Percentiles rank a stretch among this genome's conserved stretches.
Conservation (phyloP, 2,329 filamentous ascomycete genomes). For the Aspergillus quadricinctus region DNA sequence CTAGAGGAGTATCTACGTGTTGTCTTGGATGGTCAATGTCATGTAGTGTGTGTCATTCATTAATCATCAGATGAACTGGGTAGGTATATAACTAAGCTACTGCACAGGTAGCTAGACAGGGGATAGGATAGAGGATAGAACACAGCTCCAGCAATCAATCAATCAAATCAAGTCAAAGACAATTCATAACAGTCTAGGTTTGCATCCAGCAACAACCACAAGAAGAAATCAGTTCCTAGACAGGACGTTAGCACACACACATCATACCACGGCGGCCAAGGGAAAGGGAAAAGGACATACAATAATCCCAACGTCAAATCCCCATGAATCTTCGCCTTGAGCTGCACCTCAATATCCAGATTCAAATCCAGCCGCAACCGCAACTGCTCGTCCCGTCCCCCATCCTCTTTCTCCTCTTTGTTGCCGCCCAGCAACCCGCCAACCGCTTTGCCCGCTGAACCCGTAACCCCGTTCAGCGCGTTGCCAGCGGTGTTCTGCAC, state of each 20-base stretch:
- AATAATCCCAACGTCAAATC: slow-evolving; percentile 74
- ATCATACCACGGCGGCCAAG: slow-evolving; percentile 1
- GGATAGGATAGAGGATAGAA: no score
- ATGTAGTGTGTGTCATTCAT: background rate
- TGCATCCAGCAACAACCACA: background rate
- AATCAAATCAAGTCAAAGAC: no score
- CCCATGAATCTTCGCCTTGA: slow-evolving; percentile 81
- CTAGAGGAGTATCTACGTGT: background rate
- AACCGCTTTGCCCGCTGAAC: slow-evolving; percentile 41
- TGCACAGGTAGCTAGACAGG: background rate
- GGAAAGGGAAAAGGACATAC: slow-evolving; percentile 49
- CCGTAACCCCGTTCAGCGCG: slow-evolving; percentile 40
- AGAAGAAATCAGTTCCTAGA: background rate
- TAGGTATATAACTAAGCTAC: background rate
- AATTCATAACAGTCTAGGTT: no score
- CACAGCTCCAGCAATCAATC: background rate
- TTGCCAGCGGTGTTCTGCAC: slow-evolving; percentile 47
- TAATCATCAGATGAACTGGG: background rate
- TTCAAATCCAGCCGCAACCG: slow-evolving; percentile 72
- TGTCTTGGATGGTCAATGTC: background rate
- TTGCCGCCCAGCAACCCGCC: slow-evolving; percentile 33
- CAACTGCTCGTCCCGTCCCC: slow-evolving; percentile 58
- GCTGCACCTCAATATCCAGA: slow-evolving; percentile 76
- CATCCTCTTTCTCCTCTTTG: slow-evolving; percentile 40
- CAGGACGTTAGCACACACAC: background rate